Evolutionary conservation across 2,329 filamentous ascomycete genomes (phyloP).

Genomic region (Lecanosticta acicola): DNA sequence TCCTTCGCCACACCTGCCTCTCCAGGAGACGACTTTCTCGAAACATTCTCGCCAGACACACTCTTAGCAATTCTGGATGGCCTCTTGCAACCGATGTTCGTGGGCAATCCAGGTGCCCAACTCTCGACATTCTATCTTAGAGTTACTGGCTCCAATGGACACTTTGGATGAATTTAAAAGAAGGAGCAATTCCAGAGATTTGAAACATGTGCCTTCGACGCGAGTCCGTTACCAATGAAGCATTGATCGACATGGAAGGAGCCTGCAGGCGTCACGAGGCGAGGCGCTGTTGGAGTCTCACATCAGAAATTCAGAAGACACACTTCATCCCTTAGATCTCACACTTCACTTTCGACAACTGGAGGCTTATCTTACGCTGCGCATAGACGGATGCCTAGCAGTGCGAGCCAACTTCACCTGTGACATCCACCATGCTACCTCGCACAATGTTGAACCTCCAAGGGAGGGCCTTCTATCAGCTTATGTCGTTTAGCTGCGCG

Average conservation of each 20-base stretch:
- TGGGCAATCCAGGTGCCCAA: too few species aligned
- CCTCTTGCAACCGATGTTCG: neutral
- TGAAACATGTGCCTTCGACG: too few species aligned
- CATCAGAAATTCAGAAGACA: too few species aligned
- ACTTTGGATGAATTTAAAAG: neutral
- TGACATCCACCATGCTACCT: neutral
- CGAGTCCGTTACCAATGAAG: too few species aligned
- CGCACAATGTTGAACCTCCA: constrained; percentile 1
- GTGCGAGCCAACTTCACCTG: constrained; percentile 13
- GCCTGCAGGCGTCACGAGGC: neutral
- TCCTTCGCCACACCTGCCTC: neutral
- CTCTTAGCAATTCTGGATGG: neutral
- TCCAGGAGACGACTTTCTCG: too few species aligned
- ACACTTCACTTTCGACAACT: neutral
- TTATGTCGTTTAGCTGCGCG: neutral
- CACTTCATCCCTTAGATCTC: too few species aligned
- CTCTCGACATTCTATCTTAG: too few species aligned
- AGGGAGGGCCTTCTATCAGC: constrained; percentile 1
- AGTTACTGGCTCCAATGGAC: too few species aligned
- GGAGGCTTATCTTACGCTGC: too few species aligned
- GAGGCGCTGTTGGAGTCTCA: too few species aligned
- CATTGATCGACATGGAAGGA: neutral
- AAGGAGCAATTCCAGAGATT: neutral
- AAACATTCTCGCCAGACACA: neutral
- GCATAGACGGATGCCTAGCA: neutral